Base-by-base conservation (phyloP, 2,329 filamentous ascomycete species). In the Mariannaea elegans region DNA sequence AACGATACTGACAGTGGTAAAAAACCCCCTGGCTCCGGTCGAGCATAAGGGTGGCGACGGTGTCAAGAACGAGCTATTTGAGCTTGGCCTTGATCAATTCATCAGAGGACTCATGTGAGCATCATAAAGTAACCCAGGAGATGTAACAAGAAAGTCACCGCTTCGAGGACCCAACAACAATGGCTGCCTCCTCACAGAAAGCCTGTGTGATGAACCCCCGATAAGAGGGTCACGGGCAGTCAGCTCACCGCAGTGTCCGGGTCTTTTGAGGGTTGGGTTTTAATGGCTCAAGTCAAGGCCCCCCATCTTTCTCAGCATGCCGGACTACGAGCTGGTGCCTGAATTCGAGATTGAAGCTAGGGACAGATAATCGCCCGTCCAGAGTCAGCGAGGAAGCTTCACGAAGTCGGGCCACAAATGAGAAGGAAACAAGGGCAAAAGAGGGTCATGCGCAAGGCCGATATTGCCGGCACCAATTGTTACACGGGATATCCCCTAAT, bases 31-130 rank as follows among this genome's bases (percentile, higher is more conserved):
- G 34, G 82, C 88, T 4, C 88, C 88, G 2, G 86, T 89, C 47
- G 88, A 91, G 74, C 88, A 91, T 76, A 86, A 86, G 68, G 85
- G 85, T 36, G 88, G 89, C 56, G 85, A 84, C 23, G 88, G 89
- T n/a, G 88, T 91, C 60, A 85, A 83, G 68, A 90, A 90, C 70
- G 88, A 91, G 75, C 78, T 90, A 64, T 91, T 91, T 67, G 88
- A 91, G 75, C 77, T 90, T 63, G 88, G 87, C 0, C 75, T 96
- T 56, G 91, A 95, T 67, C 88, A 92, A 64, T 95, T 95, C 71
- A 85, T 95, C 50, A 84, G 89, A 63, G 85, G 87, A 0, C 76
- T 89, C 61, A 82, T 87, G 78, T 87, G 78, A 84, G 46, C 29
- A 21, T 2, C 14, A 19, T 13, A 4, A 24, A 19, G 7, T 10